A percentile compares a stretch with the other conserved stretches of the same genome.
These are phyloP conservation scores for Auricularia cornea DNA, from an alignment of 768 basidiomycete species.

Conservation along the genomic window DNA sequence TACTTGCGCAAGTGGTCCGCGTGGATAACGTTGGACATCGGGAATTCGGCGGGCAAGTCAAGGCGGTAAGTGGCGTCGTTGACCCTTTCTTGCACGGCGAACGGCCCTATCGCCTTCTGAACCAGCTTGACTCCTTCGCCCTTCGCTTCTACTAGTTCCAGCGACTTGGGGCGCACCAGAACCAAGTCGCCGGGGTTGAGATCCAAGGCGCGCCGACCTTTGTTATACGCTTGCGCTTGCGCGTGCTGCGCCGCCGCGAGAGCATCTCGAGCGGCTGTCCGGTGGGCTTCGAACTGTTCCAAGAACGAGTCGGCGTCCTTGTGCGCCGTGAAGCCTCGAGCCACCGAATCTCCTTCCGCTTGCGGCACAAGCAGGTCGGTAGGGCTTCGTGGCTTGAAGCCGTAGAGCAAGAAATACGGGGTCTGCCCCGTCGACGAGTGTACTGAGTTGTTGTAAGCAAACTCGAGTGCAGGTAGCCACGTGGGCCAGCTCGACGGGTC, in stretches of 20 bases:
- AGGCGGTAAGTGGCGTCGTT: background rate
- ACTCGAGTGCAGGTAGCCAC: conserved; percentile 14
- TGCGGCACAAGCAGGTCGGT: conserved; percentile 11
- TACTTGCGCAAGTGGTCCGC: conserved; percentile 17
- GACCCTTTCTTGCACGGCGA: conserved; percentile 15
- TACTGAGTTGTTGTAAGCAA: conserved; percentile 24
- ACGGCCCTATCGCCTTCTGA: conserved; percentile 16
- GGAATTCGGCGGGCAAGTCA: no score
- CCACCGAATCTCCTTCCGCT: conserved; percentile 21
- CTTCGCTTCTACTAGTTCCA: conserved; percentile 15
- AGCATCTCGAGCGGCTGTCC: conserved; percentile 11
- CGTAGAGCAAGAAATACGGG: conserved; percentile 18
- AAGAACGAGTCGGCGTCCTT: conserved; percentile 14
- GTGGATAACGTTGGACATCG: conserved; percentile 13
- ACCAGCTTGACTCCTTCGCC: conserved; percentile 16
- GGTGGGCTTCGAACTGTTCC: conserved; percentile 18
- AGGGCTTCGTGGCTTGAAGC: no score
- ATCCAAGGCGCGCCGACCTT: conserved; percentile 8
- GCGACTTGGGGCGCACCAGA: conserved; percentile 19
- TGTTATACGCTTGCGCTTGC: conserved; percentile 18
- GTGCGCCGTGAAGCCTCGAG: no score
- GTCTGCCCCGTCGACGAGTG: conserved; percentile 22
- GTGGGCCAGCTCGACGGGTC: conserved; percentile 18
- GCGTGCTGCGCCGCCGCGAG: conserved; percentile 13
- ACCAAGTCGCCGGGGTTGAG: conserved; percentile 17